Conservation (phyloP, 2,329 filamentous ascomycete species). For the Chrysosporium queenslandicum region DNA sequence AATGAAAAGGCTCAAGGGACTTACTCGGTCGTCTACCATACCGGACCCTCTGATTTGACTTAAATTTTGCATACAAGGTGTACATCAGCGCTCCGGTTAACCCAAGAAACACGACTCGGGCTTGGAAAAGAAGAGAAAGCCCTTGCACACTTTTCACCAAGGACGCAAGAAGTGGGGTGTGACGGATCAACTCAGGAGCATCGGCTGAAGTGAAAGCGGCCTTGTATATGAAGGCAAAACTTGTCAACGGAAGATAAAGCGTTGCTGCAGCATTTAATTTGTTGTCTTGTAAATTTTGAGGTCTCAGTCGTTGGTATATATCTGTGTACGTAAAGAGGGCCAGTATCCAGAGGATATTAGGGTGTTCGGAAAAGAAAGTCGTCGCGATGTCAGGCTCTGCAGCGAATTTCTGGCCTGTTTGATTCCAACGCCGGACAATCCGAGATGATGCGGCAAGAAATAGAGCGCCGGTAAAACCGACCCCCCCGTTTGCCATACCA, state of each 20-base stretch:
- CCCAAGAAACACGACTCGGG: slow-evolving; percentile 42
- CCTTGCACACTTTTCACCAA: slow-evolving; percentile 32
- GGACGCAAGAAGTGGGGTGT: slow-evolving; percentile 26
- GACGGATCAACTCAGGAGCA: slow-evolving; percentile 64
- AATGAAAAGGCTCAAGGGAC: background rate
- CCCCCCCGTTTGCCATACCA: slow-evolving; percentile 7
- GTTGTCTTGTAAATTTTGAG: slow-evolving; percentile 5
- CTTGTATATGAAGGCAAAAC: slow-evolving; percentile 70
- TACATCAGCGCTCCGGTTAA: slow-evolving; percentile 29
- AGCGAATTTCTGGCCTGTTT: slow-evolving; percentile 91
- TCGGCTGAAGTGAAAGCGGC: slow-evolving; percentile 78
- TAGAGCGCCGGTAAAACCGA: slow-evolving; percentile 22
- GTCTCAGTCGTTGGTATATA: slow-evolving; percentile 39
- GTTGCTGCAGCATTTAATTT: slow-evolving; percentile 5
- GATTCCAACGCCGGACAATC: slow-evolving; percentile 74
- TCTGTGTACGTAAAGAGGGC: slow-evolving; percentile 60
- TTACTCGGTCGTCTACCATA: background rate
- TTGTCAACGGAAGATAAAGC: slow-evolving; percentile 23
- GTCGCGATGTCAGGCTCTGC: slow-evolving; percentile 82
- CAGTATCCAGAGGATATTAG: slow-evolving; percentile 62
- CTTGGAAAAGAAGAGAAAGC: slow-evolving; percentile 42
- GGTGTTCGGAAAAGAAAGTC: slow-evolving; percentile 54
- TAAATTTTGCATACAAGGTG: slow-evolving; percentile 19
- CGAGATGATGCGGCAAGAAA: slow-evolving; percentile 54
- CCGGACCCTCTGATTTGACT: background rate